Percentiles rank a stretch among this genome's conserved stretches.
phyloP scores from a whole-genome alignment of 768 basidiomycete genomes.

The Russula ochroleuca region DNA sequence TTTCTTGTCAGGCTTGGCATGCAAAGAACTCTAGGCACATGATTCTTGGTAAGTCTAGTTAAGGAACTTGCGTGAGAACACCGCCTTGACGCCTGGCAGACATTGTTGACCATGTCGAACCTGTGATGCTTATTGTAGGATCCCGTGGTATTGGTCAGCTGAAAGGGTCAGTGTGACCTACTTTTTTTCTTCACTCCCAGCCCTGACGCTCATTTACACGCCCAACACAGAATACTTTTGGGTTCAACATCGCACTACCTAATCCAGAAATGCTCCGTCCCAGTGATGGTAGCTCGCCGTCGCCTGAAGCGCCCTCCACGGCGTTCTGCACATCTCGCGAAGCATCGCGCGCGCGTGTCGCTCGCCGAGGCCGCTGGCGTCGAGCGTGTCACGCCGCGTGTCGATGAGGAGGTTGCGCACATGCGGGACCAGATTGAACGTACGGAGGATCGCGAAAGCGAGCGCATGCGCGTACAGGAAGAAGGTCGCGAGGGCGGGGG shows the following conservation, averaged over 20 bases:
- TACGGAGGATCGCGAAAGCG: conserved; percentile 46
- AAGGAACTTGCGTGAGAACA: neutral
- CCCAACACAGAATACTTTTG: conserved; percentile 65
- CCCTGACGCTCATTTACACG: conserved; percentile 5
- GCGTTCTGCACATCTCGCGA: conserved; percentile 74
- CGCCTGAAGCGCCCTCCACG: conserved; percentile 84
- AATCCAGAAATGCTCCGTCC: conserved; percentile 90
- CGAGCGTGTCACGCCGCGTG: conserved; percentile 81
- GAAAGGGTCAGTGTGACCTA: conserved; percentile 65
- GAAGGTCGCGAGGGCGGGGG: conserved; percentile 19
- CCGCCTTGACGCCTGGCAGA: conserved; percentile 40
- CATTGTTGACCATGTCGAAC: conserved; percentile 81
- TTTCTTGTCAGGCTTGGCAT: conserved; percentile 94
- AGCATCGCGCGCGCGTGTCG: conserved; percentile 75
- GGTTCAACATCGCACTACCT: conserved; percentile 95
- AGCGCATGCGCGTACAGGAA: conserved; percentile 24
- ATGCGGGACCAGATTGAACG: conserved; percentile 75
- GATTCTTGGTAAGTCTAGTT: conserved; percentile 55
- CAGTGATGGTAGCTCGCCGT: conserved; percentile 94
- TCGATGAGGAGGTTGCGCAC: conserved; percentile 78
- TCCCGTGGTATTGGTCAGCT: conserved; percentile 86
- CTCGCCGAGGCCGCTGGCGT: conserved; percentile 83
- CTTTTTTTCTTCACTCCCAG: neutral
- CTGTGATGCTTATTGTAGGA: conserved; percentile 91
- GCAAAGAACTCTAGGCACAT: conserved; percentile 93